Base-by-base conservation (phyloP, 2,329 filamentous ascomycete species). In the Decorospora gaudefroyi region DNA sequence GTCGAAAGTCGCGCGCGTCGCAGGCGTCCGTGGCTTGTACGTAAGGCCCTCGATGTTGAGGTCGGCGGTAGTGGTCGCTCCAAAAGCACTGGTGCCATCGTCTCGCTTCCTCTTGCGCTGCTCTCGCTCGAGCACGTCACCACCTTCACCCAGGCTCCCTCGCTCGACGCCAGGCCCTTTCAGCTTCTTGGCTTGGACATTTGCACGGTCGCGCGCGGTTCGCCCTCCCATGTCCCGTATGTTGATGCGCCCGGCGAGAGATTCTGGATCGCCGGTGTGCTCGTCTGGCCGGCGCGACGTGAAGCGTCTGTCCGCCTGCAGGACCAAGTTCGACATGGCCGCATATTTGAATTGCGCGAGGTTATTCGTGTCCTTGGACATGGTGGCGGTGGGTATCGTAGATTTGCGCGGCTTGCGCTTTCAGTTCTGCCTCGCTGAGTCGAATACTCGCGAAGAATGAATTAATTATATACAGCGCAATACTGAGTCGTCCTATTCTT, bases 301-400 rank as follows among this genome's bases (percentile, higher is more conserved):
- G 71, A 99, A 97, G 64, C 93, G 87, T 76, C 91, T 87, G 78
- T 99, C 93, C 77, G 90, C 91, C 88, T 99, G 93, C 83, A 99
- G 89, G 70, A 99, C 93, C 90, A 99, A 87, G 84, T 99, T 99
- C 77, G 93, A 99, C 93, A 99, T 97, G 73, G 89, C 90, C 84
- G 90, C 90, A 83, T 96, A 96, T 76, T 96, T 96, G 82, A 95
- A 96, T 76, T 96, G 91, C 74, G 90, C 91, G 66, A 95, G 88
- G 86, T 93, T 76, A 65, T 81, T 66, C 47, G 53, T 53, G 26
- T 61, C 57, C 30, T 59, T 54, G 46, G 59, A 57, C 59, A 62
- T 62, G 51, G 31, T 57, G 49, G 46, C 44, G 50, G 51, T 53
- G 33, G 49, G 37, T 46, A 42, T 53, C 45, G 46, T 50, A 39